Base-by-base conservation (phyloP, 805 yeast species). In the Metschnikowia lunata region DNA sequence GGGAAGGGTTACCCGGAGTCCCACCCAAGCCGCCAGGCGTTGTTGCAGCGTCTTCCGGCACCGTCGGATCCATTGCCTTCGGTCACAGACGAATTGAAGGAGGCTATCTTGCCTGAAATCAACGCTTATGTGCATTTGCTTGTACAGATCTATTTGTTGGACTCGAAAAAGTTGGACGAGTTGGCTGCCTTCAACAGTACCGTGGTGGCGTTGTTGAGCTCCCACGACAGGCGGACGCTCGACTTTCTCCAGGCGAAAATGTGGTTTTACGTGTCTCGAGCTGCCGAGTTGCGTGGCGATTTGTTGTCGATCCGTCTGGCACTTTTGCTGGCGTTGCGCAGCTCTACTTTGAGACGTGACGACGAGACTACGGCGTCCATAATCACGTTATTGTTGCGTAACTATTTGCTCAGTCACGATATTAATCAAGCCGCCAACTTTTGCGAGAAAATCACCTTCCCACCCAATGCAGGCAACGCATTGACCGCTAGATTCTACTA, bases 281-380 rank as follows among this genome's bases (percentile, higher is more conserved):
- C 89, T 1, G 79, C 80, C 52, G 98, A 91, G 69, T 67, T 83
- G 43, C 59, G 71, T 28, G 57, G 58, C 27, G 74, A 81, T 52
- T 67, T 79, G 47, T 69, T 74, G 39, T 64, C 78, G n/a, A 70
- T 87, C 42, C 79, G 95, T 61, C 77, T 88, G 7, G 80, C 76
- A 34, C 73, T 91, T 61, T 78, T 88, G 63, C 67, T 74, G 18
- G 88, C 85, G 9, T 74, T 93, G 57, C 82, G 97, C 67, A 84
- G 93, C 5, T 89, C 97, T 3, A 82, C 96, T 14, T 76, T 93
- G 53, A 83, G 96, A 57, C 97, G 91, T 60, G 97, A 93, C 62
- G 76, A 78, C 45, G 99, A 93, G 66, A 88, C 97, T 0, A 85
- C 85, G 46, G 97, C 96, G 6, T 80, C 88, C 52, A 72, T 90